Conservation (phyloP, 495 filamentous ascomycete genomes). For the Daldinia caldariorum region DNA sequence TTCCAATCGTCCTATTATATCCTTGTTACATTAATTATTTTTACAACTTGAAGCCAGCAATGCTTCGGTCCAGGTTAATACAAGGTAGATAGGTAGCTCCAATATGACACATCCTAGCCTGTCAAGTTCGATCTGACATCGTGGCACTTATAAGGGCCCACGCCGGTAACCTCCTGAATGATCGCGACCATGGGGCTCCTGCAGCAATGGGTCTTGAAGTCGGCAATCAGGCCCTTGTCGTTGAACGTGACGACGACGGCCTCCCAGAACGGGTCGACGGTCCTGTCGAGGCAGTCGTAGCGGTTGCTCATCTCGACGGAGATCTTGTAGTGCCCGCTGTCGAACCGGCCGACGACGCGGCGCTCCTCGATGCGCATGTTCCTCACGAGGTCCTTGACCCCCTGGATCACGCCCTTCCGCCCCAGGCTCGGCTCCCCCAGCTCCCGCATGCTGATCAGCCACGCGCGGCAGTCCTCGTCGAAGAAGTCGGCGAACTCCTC, state of each 20-base stretch:
- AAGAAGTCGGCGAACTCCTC: not conserved
- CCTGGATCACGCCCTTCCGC: not conserved
- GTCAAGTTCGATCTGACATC: not conserved
- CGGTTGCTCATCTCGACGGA: constrained; percentile 1
- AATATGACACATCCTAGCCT: not conserved
- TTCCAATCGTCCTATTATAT: not conserved
- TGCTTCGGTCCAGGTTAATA: too few relatives aligned
- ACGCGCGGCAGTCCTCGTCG: not conserved
- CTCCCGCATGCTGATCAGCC: constrained; percentile 2
- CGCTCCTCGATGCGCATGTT: not conserved
- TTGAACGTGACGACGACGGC: not conserved
- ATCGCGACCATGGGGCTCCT: not conserved
- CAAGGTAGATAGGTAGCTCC: not conserved
- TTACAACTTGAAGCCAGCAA: too few relatives aligned
- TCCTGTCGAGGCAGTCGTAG: not conserved
- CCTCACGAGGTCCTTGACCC: not conserved
- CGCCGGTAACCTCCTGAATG: not conserved
- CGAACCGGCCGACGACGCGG: not conserved
- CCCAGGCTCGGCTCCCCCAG: not conserved
- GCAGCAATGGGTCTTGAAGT: not conserved
- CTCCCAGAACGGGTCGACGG: not conserved
- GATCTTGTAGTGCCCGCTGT: not conserved
- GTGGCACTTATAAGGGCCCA: constrained; percentile 2
- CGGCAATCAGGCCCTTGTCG: not conserved
- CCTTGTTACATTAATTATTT: not conserved